A percentile compares a stretch with the other conserved stretches of the same genome.
Conservation (phyloP, 1,139 yeast genomes). For the Pichia inconspicua region DNA sequence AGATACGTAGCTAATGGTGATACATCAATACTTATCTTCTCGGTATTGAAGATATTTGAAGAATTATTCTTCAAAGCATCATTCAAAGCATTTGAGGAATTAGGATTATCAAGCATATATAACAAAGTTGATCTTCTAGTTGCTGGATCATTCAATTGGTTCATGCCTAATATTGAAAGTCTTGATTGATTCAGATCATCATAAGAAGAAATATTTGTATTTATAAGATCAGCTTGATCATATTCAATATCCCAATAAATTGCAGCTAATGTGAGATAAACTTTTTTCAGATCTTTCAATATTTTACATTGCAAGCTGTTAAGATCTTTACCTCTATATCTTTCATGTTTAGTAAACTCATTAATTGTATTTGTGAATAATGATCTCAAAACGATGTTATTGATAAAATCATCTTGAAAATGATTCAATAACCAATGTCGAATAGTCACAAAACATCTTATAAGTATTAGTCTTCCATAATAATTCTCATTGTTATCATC, state of each 20-base stretch:
- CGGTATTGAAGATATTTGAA: background rate
- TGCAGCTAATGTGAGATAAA: constrained; percentile 31
- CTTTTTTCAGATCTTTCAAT: constrained; percentile 36
- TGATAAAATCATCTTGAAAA: constrained; percentile 60
- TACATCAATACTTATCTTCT: constrained; percentile 3
- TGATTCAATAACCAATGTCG: constrained; percentile 86
- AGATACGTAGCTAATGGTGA: background rate
- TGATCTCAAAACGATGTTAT: constrained; percentile 39
- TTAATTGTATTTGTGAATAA: constrained; percentile 45
- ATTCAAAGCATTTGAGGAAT: constrained; percentile 22
- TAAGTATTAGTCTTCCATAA: constrained; percentile 61
- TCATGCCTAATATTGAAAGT: constrained; percentile 25
- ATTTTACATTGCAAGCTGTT: constrained; percentile 35
- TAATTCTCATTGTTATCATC: constrained; percentile 32
- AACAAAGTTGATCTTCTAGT: constrained; percentile 50
- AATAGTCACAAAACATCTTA: constrained; percentile 78
- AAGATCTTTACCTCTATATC: constrained; percentile 15
- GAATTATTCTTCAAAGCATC: constrained; percentile 15
- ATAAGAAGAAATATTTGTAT: constrained; percentile 21
- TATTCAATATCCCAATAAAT: constrained; percentile 36
- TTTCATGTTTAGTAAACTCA: constrained; percentile 26
- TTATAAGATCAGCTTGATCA: constrained; percentile 29
- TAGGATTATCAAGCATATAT: constrained; percentile 40
- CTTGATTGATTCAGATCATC: constrained; percentile 24
- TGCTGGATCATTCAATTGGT: constrained; percentile 42